A percentile compares a stretch with the other conserved stretches of the same genome.
phyloP scores from a whole-genome alignment of 176 grass and related monocot species.

The Microstegium vimineum region DNA sequence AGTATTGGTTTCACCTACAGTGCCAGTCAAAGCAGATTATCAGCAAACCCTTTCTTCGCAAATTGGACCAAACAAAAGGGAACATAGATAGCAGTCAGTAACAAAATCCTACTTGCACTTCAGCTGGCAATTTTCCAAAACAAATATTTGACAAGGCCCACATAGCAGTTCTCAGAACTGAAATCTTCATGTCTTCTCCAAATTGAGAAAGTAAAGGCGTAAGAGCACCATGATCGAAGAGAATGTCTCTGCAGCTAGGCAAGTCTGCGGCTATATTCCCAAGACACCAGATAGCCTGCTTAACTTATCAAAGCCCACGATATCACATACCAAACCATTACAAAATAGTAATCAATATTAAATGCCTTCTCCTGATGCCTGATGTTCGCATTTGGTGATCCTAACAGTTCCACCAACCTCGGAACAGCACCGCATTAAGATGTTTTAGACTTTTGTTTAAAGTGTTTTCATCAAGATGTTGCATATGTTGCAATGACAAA shows the following conservation, averaged over 20 bases:
- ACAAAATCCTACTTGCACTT: conserved; percentile 45
- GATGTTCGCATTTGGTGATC: conserved; percentile 48
- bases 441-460: too few relatives aligned
- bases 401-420: conserved; percentile 62
- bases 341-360: not conserved
- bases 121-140: conserved; percentile 55
- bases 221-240: conserved; percentile 67
- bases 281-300: conserved; percentile 77
- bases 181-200: conserved; percentile 63
- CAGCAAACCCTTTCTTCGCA: not conserved
- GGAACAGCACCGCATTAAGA: conserved; percentile 56
- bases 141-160: conserved; percentile 84
- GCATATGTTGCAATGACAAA: too few relatives aligned
- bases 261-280: conserved; percentile 83
- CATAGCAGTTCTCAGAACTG: conserved; percentile 75
- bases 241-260: conserved; percentile 60
- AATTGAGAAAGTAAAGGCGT: conserved; percentile 54
- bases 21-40: conserved; percentile 27
- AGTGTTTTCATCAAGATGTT: too few relatives aligned
- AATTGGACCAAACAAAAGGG: not conserved
- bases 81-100: not conserved
- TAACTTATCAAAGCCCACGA: conserved; percentile 16
- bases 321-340: conserved; percentile 1
- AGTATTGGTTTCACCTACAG: conserved; percentile 68
- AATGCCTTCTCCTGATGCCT: conserved; percentile 68